Percentiles rank a stretch among this genome's conserved stretches.
Evolutionary conservation across 129 eudicot species (phyloP).

Genomic region (Arctium lappa): DNA sequence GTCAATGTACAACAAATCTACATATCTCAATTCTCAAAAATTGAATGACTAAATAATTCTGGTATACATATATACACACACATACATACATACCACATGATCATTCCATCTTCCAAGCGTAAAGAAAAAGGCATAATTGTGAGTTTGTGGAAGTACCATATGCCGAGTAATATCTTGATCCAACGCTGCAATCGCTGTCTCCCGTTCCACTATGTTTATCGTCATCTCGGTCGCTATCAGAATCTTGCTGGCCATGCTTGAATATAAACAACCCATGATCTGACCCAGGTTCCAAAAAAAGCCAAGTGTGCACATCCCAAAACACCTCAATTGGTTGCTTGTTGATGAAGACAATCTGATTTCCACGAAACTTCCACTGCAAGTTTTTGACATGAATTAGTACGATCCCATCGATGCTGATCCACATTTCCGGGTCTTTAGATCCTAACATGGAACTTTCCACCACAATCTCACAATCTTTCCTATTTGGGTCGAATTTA

Average conservation of each 20-base stretch:
- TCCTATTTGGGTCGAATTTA: constrained; percentile 43
- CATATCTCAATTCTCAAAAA: neutral
- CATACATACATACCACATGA: neutral
- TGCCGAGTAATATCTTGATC: constrained; percentile 45
- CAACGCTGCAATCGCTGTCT: constrained; percentile 37
- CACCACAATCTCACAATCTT: constrained; percentile 67
- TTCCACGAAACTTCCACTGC: constrained; percentile 92
- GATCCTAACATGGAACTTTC: constrained; percentile 64
- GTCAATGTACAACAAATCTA: neutral
- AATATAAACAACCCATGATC: constrained; percentile 72
- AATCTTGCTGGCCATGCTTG: constrained; percentile 50
- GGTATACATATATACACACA: neutral
- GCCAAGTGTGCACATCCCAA: constrained; percentile 88
- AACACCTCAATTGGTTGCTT: constrained; percentile 72
- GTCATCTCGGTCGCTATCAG: constrained; percentile 40
- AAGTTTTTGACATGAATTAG: constrained; percentile 66
- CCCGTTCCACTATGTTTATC: constrained; percentile 43
- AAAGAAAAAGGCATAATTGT: constrained; percentile 64
- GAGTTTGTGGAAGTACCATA: constrained; percentile 38
- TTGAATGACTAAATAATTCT: neutral
- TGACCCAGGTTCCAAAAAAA: constrained; percentile 62
- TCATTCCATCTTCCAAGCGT: constrained; percentile 88
- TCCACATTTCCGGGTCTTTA: constrained; percentile 90
- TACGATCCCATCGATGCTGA: constrained; percentile 77
- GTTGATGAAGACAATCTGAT: constrained; percentile 68